Percentiles rank a stretch among this genome's conserved stretches.
Conservation (phyloP, 441 rosid genomes). For the Gossypium trilobum region DNA sequence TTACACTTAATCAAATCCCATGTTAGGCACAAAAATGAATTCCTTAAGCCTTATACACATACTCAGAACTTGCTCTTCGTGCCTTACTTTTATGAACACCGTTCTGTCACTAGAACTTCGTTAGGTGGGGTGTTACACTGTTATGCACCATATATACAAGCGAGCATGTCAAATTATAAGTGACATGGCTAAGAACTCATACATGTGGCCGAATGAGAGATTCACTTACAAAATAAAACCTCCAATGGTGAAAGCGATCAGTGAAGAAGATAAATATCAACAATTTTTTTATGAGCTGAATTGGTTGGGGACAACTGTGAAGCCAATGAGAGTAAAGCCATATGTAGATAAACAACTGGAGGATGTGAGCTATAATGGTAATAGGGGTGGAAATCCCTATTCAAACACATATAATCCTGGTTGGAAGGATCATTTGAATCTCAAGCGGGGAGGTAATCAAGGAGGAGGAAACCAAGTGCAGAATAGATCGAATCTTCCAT, state of each 20-base stretch:
- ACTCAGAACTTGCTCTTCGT: too few species aligned
- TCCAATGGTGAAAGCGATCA: background rate
- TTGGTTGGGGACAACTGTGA: background rate
- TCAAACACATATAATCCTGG: background rate
- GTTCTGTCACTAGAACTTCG: too few species aligned
- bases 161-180: background rate
- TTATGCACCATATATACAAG: background rate
- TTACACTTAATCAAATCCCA: too few species aligned
- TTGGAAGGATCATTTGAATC: too few species aligned
- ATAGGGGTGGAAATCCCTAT: background rate
- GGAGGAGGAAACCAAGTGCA: background rate
- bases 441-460: background rate
- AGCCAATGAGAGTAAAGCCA: background rate
- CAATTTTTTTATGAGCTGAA: background rate
- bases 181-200: background rate
- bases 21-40: too few species aligned
- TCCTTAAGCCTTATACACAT: too few species aligned
- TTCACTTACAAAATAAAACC: background rate
- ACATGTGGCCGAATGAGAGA: background rate
- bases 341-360: background rate
- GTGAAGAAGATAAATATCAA: background rate
- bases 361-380: background rate
- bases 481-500: background rate
- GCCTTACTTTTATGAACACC: too few species aligned
- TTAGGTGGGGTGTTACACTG: too few species aligned